A percentile compares a stretch with the other conserved stretches of the same genome.
phyloP scores from a whole-genome alignment of 148 eudicot species.

The Camellia lanceoleosa region DNA sequence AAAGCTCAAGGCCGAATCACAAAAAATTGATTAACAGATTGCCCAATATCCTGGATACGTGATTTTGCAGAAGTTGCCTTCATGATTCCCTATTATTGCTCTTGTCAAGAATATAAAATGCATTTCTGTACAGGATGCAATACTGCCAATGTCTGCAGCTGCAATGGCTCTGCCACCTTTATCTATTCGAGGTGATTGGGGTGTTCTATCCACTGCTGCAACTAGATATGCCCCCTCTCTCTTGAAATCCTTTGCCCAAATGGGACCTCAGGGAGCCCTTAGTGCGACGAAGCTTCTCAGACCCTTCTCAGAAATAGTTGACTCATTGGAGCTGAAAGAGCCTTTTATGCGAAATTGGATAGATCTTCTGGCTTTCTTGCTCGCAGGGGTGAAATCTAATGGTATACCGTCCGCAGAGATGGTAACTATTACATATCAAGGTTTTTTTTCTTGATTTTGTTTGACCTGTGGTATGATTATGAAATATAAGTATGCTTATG shows the following conservation, averaged over 20 bases:
- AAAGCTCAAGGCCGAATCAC: not conserved
- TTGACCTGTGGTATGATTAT: no score
- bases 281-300: constrained; percentile 94
- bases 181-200: constrained; percentile 85
- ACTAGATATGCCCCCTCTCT: constrained; percentile 85
- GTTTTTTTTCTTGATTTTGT: no score
- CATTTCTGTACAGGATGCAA: constrained; percentile 62
- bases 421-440: constrained; percentile 50
- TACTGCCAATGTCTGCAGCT: constrained; percentile 84
- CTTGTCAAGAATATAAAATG: not conserved
- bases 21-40: not conserved
- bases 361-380: constrained; percentile 90
- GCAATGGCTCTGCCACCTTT: constrained; percentile 98
- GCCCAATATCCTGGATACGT: not conserved
- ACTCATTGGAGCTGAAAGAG: constrained; percentile 77
- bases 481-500: no score
- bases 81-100: not conserved
- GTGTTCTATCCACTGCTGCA: constrained; percentile 87
- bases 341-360: constrained; percentile 95
- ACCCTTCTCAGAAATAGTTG: constrained; percentile 81
- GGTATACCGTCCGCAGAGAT: constrained; percentile 97
- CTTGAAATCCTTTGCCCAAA: constrained; percentile 73
- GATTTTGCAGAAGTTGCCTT: not conserved
- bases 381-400: constrained; percentile 93
- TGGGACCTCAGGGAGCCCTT: constrained; percentile 92